Base-by-base conservation (phyloP, 805 yeast genomes). In the Lipomyces sp. region DNA sequence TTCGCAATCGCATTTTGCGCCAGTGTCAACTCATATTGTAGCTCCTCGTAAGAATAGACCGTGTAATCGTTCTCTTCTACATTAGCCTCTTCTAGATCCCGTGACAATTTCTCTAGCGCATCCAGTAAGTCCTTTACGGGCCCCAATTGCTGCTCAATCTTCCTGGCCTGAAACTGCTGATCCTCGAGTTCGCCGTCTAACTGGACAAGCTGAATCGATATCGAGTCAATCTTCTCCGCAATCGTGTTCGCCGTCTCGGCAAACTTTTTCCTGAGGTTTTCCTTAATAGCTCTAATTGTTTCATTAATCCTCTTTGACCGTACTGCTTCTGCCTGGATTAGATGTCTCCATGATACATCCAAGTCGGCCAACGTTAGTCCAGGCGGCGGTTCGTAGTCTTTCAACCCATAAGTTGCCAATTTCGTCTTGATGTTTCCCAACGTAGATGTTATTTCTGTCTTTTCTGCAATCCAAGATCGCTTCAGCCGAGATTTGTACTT, bases 41-140 rank as follows among this genome's bases (percentile, higher is more conserved):
- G 75, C 61, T 81, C 84, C 13, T 77, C 78, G 59, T 76, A 75
- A 8, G 80, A 73, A 62, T 74, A 77, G 1, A 75, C 74, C 1
- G 78, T 79, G 62, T 75, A 74, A 62, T 77, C 80, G 64, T 78
- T 79, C 59, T 78, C 81, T 56, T 77, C 79, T 11, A 80, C 78
- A 33, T 77, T 77, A 42, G 81, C 80, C 56, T 75, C 77, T 30
- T 59, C 64, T 64, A 79, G 77, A 29, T 64, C 61, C 4, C 55
- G 71, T 33, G 74, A 73, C 18, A 79, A 66, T 37, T 64, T 64
- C 54, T 72, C 70, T 61, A 82, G 72, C 18, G 73, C 67, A 8
- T 57, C 67, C 24, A 79, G 70, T 65, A 77, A 64, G 24, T 66
- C 60, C 24, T 75, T 78, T 13, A 82, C 65, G 0, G 81, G 79